Base-by-base conservation (phyloP, 257 asterid species). In the Solanum gracilifrons region DNA sequence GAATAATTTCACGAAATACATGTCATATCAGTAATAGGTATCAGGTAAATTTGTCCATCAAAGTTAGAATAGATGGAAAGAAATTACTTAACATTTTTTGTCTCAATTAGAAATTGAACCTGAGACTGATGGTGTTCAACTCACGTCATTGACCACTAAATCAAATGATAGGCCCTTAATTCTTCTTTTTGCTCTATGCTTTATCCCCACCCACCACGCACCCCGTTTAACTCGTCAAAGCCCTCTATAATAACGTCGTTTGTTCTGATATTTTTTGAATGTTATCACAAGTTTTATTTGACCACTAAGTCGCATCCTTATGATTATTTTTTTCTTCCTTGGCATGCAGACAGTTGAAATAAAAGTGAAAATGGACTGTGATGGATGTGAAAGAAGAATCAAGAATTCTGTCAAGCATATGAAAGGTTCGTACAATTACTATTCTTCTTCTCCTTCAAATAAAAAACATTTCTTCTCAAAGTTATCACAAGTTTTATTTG, bases 361-460 rank as follows among this genome's bases (percentile, higher is more conserved):
- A 90, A 94, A 92, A 92, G 97, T 95, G 27, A 95, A 95, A 91
- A 91, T 95, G 95, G 98, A 95, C 88, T 95, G 98, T 87, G 98
- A 95, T 90, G 98, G 98, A 73, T 95, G 98, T 87, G 98, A 95
- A 91, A 94, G 98, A 90, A 94, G 93, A 84, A 97, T 95, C 76
- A 94, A 89, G 90, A 93, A 94, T 89, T 93, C 98, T 20, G 96
- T 93, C 29, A 94, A 89, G 66, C 55, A 86, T 91, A 95, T 95
- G 92, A 93, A 89, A 94, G 98, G 98, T 94, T 80, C 27, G 39
- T 80, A 27, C 15, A 25, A 27, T 46, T 2, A 43, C 85, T 46
- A 43, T 29, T 80, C 41, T 46, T 80, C 36, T n/a, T 18, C 84
- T 77, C 9, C 84, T 13, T 25, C 5, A 39, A 43, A 39, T 25